Evolutionary conservation across 306 rosid genomes (phyloP), one percentile per base, ranked within the genome.

Genomic region (Malus sylvestris): DNA sequence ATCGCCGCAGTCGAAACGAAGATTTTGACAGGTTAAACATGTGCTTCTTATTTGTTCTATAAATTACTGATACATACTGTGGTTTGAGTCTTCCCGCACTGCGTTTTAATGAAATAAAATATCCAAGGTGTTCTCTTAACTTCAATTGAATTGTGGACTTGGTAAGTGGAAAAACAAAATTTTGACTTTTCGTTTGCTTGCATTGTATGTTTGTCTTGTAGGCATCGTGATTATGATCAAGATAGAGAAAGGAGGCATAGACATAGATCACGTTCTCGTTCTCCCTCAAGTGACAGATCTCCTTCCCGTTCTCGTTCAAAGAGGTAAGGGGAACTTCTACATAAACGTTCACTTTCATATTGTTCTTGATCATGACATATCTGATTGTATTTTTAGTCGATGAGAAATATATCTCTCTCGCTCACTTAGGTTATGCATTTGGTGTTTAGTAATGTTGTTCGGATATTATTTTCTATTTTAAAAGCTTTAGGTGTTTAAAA

Each of bases 241-340:
- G 87, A 84, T 53, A 87, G 87, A 83, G 96, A 87, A 20, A 87
- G 77, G 66, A 89, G 86, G 74, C 81, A 85, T 59, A 85, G 76
- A 82, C 82, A 81, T 45, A 85, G 87, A 55, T 75, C 80, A 14
- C 91, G 76, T 68, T 82, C 80, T 18, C 89, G 74, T 68, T 82
- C 89, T 19, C 83, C 30, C 51, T 82, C 89, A 22, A 84, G 75
- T 80, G 82, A 83, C 33, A 72, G 76, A 80, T 87, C 91, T 68
- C 79, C 81, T 77, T 86, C 96, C 32, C 89, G 82, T 52, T 78
- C 92, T 79, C 90, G 79, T 74, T 67, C 86, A 25, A 84, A 87
- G 82, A 64, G 89, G 93, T 89, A 67, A 45, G 18, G 15, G 12
- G 30, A 27, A 18, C 27, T 13, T 20, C 49, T 29, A 6, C 10